Evolutionary conservation across 2,329 filamentous ascomycete species (phyloP).

Genomic region (Diaporthe sp.): DNA sequence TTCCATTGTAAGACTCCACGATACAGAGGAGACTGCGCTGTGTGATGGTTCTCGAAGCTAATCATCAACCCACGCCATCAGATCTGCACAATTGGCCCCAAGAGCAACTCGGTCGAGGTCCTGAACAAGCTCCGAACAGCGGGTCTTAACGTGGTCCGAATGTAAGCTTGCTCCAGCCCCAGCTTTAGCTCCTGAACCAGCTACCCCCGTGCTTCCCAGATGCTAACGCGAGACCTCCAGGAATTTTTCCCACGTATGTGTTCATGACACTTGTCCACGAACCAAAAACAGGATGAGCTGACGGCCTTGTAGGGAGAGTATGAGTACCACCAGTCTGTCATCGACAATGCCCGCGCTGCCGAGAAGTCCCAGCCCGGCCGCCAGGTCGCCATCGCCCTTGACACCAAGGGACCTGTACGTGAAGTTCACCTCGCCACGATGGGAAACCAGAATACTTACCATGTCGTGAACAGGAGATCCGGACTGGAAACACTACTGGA

Average conservation of each 20-base stretch:
- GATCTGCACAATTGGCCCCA: slow-evolving; percentile 98
- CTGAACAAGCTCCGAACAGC: slow-evolving; percentile 93
- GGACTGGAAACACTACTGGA: slow-evolving; percentile 71
- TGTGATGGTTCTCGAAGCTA: not conserved
- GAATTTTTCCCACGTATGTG: slow-evolving; percentile 37
- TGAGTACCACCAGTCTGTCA: slow-evolving; percentile 97
- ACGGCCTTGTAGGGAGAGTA: slow-evolving; percentile 71
- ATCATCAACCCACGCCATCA: slow-evolving; percentile 8
- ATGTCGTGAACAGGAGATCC: slow-evolving; percentile 32
- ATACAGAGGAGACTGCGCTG: not conserved
- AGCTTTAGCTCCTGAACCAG: not conserved
- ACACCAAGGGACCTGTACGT: slow-evolving; percentile 68
- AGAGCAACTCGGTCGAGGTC: slow-evolving; percentile 97
- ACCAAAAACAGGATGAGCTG: not conserved
- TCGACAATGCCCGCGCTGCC: slow-evolving; percentile 92
- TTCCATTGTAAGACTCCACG: slow-evolving; percentile 69
- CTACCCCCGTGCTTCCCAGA: not conserved
- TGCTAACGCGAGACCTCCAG: slow-evolving; percentile 20
- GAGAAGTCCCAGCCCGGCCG: slow-evolving; percentile 82
- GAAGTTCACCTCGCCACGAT: not conserved
- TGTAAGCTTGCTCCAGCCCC: slow-evolving; percentile 68
- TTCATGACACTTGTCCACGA: slow-evolving; percentile 3
- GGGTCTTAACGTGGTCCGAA: slow-evolving; percentile 97
- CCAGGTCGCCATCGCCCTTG: slow-evolving; percentile 93
- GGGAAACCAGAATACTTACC: not conserved